A percentile compares a stretch with the other conserved stretches of the same genome.
Conservation (phyloP, 2,329 filamentous ascomycete species). For the Fusarium algeriense region DNA sequence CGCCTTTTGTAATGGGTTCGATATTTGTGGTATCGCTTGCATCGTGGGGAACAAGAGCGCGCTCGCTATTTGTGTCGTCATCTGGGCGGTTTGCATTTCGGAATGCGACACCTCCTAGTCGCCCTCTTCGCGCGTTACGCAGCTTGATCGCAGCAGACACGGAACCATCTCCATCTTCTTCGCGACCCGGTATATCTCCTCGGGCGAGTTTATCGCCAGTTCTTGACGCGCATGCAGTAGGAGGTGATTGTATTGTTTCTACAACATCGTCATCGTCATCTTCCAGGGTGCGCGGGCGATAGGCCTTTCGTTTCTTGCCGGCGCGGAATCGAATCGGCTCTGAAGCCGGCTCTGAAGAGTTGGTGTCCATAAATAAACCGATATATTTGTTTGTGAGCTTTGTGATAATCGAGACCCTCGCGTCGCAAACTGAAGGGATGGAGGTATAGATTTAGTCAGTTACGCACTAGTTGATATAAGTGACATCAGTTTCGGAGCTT, state of each 20-base stretch:
- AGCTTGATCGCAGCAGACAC: constrained; percentile 64
- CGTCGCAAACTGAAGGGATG: constrained; percentile 9
- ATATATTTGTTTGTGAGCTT: background rate
- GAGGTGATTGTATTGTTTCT: constrained; percentile 7
- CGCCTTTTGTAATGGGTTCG: constrained; percentile 42
- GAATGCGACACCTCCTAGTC: constrained; percentile 69
- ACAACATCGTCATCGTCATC: constrained; percentile 46
- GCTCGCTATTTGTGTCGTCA: constrained; percentile 47
- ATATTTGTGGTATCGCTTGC: constrained; percentile 43
- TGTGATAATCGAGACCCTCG: background rate
- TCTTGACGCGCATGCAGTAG: constrained; percentile 11
- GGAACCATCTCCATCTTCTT: constrained; percentile 50
- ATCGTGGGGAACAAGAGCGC: constrained; percentile 53
- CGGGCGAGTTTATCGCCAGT: constrained; percentile 14
- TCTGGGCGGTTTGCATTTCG: constrained; percentile 50
- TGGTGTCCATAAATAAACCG: constrained; percentile 34
- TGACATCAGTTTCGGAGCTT: constrained; percentile 36
- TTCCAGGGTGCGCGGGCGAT: constrained; percentile 63
- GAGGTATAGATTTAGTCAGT: constrained; percentile 3
- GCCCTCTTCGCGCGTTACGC: constrained; percentile 64
- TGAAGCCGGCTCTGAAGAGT: constrained; percentile 14
- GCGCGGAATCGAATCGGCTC: constrained; percentile 65
- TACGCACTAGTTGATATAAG: background rate
- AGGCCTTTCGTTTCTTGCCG: constrained; percentile 70
- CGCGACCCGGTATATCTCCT: constrained; percentile 38